Evolutionary conservation across 306 rosid species (phyloP).

Genomic region (Erythrophleum fordii): DNA sequence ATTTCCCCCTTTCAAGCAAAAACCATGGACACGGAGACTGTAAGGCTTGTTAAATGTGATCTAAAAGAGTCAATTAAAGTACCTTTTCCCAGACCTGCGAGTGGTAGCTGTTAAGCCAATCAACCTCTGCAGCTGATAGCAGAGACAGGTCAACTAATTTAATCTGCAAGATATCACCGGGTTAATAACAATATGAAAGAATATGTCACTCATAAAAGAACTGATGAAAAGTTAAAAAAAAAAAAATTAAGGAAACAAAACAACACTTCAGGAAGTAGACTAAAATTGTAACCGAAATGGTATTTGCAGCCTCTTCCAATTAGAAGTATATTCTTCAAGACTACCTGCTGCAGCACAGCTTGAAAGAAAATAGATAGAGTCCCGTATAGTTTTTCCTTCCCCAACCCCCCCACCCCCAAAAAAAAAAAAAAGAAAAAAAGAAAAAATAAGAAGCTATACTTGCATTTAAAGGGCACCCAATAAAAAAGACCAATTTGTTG

Average conservation of each 20-base stretch:
- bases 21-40: constrained; percentile 17
- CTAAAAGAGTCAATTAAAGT: constrained; percentile 19
- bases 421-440: too few relatives aligned
- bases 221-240: constrained; percentile 6
- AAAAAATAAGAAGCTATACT: too few relatives aligned
- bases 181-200: constrained; percentile 21
- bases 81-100: constrained; percentile 96
- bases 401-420: too few relatives aligned
- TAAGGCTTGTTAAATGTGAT: neutral
- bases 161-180: constrained; percentile 60
- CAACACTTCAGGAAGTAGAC: constrained; percentile 24
- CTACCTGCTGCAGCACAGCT: neutral
- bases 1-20: constrained; percentile 18
- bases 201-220: constrained; percentile 23
- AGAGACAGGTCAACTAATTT: constrained; percentile 78
- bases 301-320: constrained; percentile 9
- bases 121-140: constrained; percentile 71
- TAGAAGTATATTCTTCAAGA: neutral
- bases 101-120: constrained; percentile 88
- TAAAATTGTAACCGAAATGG: neutral
- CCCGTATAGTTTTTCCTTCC: too few relatives aligned
- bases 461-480: constrained; percentile 5
- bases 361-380: neutral
- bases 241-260: constrained; percentile 26
- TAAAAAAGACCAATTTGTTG: neutral